Evolutionary conservation across 2,329 filamentous ascomycete genomes (phyloP).

Genomic region (Zymoseptoria passerinii): DNA sequence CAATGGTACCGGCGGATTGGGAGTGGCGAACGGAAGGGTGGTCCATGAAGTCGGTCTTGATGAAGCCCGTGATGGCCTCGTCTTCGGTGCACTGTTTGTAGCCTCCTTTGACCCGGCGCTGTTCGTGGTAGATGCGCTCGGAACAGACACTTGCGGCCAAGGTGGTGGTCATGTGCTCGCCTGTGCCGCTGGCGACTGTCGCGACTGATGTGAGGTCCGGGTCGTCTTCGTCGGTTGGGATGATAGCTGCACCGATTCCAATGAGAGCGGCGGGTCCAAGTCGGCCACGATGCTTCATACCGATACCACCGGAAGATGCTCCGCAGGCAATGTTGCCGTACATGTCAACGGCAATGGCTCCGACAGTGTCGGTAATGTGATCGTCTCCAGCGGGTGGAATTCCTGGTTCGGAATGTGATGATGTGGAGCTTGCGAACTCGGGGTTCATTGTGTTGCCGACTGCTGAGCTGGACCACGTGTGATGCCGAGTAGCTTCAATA

Average conservation of each 20-base stretch:
- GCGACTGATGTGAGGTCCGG: conserved; percentile 63
- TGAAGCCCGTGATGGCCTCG: conserved; percentile 66
- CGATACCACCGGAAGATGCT: conserved; percentile 93
- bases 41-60: conserved; percentile 83
- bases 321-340: conserved; percentile 84
- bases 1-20: conserved; percentile 77
- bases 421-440: background rate
- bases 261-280: conserved; percentile 89
- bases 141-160: conserved; percentile 83
- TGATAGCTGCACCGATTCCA: conserved; percentile 79
- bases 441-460: background rate
- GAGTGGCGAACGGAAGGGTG: conserved; percentile 78
- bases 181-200: conserved; percentile 85
- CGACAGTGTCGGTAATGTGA: conserved; percentile 85
- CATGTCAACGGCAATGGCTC: conserved; percentile 84
- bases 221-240: conserved; percentile 68
- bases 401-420: background rate
- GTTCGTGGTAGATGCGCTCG: conserved; percentile 65
- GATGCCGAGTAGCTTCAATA: background rate
- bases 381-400: conserved; percentile 35
- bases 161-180: conserved; percentile 95
- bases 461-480: background rate
- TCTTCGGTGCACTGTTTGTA: conserved; percentile 48
- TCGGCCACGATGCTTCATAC: conserved; percentile 92
- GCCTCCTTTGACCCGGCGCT: conserved; percentile 52